phyloP scores from a whole-genome alignment of 2,329 filamentous ascomycete genomes.

The Pyrenophora teres region DNA sequence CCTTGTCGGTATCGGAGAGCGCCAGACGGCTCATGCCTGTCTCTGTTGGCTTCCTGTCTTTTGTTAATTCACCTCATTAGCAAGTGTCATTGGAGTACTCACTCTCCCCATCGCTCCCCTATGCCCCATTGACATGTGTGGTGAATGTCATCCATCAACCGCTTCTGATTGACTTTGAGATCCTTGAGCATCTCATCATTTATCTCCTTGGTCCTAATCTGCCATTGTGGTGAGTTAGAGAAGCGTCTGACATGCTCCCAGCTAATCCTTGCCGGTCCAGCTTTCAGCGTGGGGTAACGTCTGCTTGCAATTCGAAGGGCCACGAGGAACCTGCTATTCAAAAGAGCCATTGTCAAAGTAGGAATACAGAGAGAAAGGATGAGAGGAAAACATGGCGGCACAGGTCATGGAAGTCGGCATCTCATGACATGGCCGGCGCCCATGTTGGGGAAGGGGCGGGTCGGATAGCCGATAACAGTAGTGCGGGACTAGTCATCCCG shows the following conservation, averaged over 20 bases:
- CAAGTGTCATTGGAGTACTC: conserved; percentile 19
- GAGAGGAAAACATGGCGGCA: conserved; percentile 13
- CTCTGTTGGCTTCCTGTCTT: conserved; percentile 58
- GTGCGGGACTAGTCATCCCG: conserved; percentile 13
- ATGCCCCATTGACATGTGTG: conserved; percentile 69
- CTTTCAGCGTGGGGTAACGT: conserved; percentile 27
- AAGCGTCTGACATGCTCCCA: conserved; percentile 32
- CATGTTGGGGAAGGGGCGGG: conserved; percentile 20
- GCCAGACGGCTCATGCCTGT: conserved; percentile 78
- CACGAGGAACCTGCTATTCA: conserved; percentile 13
- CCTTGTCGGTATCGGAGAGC: conserved; percentile 72
- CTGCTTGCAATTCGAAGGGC: conserved; percentile 27
- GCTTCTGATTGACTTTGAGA: conserved; percentile 62
- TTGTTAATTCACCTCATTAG: conserved; percentile 4
- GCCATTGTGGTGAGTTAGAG: conserved; percentile 37
- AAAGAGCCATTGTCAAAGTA: conserved; percentile 22
- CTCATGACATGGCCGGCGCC: conserved; percentile 27
- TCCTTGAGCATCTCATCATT: conserved; percentile 57
- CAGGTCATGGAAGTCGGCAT: conserved; percentile 17
- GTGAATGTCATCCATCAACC: conserved; percentile 68
- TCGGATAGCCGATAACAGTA: conserved; percentile 28
- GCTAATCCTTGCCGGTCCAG: conserved; percentile 7
- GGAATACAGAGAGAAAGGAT: background rate
- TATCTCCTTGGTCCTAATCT: conserved; percentile 54
- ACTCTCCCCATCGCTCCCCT: conserved; percentile 71